These are phyloP conservation scores for Trichocomaceae sp. DNA, from an alignment of 2,329 filamentous ascomycete species.

Conservation along the genomic window DNA sequence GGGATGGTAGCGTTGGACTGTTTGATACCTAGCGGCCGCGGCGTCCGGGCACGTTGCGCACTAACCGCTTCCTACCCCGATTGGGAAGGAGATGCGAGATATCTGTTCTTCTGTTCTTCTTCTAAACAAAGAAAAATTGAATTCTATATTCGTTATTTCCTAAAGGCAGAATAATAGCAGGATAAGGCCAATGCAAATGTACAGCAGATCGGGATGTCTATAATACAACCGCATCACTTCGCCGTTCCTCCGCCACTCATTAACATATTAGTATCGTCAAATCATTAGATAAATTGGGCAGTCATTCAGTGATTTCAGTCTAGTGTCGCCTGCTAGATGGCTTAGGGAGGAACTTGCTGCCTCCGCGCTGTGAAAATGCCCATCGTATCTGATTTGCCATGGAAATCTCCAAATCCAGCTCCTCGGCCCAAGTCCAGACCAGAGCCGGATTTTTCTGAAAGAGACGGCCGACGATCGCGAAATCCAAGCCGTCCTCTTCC, in stretches of 20 bases:
- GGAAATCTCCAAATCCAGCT: slow-evolving; percentile 25
- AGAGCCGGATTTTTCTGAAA: slow-evolving; percentile 79
- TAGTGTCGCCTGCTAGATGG: background rate
- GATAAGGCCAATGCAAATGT: background rate
- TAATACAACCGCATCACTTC: background rate
- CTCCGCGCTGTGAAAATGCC: slow-evolving; percentile 22
- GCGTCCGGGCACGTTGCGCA: too few species aligned
- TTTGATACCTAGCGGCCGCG: too few species aligned
- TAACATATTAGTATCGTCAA: background rate
- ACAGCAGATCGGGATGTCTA: background rate
- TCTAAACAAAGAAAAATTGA: background rate
- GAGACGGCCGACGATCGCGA: slow-evolving; percentile 66
- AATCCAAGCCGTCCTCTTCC: slow-evolving; percentile 52
- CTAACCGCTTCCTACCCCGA: too few species aligned
- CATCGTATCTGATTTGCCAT: slow-evolving; percentile 29
- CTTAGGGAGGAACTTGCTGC: slow-evolving; percentile 7
- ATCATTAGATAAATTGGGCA: background rate
- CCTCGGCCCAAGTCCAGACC: slow-evolving; percentile 53
- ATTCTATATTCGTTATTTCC: background rate
- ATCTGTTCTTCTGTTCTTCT: background rate
- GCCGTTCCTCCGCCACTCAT: too few species aligned
- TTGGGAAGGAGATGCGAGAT: background rate
- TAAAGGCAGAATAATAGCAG: background rate
- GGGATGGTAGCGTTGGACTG: too few species aligned
- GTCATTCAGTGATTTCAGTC: too few species aligned